phyloP scores from a whole-genome alignment of 257 asterid genomes.

The Solanum verrucosum region DNA sequence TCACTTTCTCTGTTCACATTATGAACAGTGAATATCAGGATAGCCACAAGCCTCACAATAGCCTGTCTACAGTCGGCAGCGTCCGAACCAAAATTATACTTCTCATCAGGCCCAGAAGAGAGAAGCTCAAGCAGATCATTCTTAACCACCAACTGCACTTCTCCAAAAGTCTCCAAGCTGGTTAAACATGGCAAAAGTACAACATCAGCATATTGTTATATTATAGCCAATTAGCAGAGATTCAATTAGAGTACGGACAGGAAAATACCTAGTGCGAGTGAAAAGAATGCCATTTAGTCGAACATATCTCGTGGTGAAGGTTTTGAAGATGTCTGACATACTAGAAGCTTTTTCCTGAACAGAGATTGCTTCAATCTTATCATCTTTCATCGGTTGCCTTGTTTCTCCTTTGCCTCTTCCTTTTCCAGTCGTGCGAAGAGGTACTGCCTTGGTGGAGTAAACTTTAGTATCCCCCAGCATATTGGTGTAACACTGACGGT shows the following conservation, averaged over 20 bases:
- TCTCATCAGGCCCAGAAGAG: slow-evolving; percentile 62
- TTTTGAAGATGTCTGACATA: slow-evolving; percentile 39
- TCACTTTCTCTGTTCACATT: slow-evolving; percentile 72
- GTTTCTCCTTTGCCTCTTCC: slow-evolving; percentile 67
- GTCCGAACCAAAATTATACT: slow-evolving; percentile 57
- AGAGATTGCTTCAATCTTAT: slow-evolving; percentile 27
- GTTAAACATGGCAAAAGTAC: slow-evolving; percentile 9
- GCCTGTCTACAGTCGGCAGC: slow-evolving; percentile 60
- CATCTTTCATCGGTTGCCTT: slow-evolving; percentile 30
- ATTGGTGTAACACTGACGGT: slow-evolving; percentile 54
- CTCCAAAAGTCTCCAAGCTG: slow-evolving; percentile 88
- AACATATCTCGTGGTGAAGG: slow-evolving; percentile 58
- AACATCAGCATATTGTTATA: background rate
- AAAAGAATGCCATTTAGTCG: slow-evolving; percentile 83
- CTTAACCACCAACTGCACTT: slow-evolving; percentile 60
- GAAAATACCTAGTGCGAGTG: slow-evolving; percentile 81
- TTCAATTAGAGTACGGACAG: background rate
- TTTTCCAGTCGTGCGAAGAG: slow-evolving; percentile 32
- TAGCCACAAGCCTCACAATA: slow-evolving; percentile 60
- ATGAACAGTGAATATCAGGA: slow-evolving; percentile 77
- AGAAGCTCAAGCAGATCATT: slow-evolving; percentile 62
- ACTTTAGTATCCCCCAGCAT: slow-evolving; percentile 51
- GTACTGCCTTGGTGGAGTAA: slow-evolving; percentile 27
- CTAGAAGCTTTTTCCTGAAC: slow-evolving; percentile 34
- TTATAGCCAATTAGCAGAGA: background rate